Conservation (phyloP, 2,329 filamentous ascomycete genomes). For the Stachybotrys chlorohalonatus region DNA sequence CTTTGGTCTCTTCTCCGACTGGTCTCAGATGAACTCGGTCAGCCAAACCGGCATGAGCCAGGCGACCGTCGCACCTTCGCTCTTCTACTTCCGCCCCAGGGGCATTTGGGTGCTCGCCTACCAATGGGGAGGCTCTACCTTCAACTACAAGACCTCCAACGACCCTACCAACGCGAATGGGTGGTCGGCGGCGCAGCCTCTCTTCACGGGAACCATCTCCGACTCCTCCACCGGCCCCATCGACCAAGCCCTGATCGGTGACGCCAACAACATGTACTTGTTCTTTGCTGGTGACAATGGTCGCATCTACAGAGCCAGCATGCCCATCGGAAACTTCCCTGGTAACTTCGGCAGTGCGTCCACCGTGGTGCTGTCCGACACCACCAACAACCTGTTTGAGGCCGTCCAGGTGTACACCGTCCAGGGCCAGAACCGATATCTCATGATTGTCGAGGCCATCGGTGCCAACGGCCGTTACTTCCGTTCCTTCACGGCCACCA, state of each 20-base stretch:
- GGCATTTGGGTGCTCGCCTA: slow-evolving; percentile 55
- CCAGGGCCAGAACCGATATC: slow-evolving; percentile 43
- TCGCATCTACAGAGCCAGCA: slow-evolving; percentile 54
- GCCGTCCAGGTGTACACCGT: slow-evolving; percentile 58
- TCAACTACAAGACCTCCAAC: slow-evolving; percentile 50
- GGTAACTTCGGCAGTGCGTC: slow-evolving; percentile 45
- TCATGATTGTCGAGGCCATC: slow-evolving; percentile 60
- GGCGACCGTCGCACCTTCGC: slow-evolving; percentile 46
- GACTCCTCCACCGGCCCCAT: slow-evolving; percentile 45
- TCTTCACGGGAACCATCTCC: slow-evolving; percentile 47
- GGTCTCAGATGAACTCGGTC: slow-evolving; percentile 38
- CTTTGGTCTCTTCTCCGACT: slow-evolving; percentile 46
- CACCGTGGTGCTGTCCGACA: slow-evolving; percentile 42
- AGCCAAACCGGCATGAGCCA: slow-evolving; percentile 41
- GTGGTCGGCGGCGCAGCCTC: slow-evolving; percentile 44
- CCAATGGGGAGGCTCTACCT: slow-evolving; percentile 52
- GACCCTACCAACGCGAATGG: slow-evolving; percentile 48
- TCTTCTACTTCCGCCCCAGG: slow-evolving; percentile 56
- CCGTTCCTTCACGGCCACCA: slow-evolving; percentile 55
- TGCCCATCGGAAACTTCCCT: slow-evolving; percentile 55
- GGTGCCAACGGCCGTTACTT: slow-evolving; percentile 52
- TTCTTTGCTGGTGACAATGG: slow-evolving; percentile 63
- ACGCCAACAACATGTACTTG: slow-evolving; percentile 52
- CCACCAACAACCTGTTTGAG: slow-evolving; percentile 51
- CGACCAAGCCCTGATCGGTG: slow-evolving; percentile 56